Base-by-base conservation (phyloP, 148 eudicot species). In the Cornus suecica region DNA sequence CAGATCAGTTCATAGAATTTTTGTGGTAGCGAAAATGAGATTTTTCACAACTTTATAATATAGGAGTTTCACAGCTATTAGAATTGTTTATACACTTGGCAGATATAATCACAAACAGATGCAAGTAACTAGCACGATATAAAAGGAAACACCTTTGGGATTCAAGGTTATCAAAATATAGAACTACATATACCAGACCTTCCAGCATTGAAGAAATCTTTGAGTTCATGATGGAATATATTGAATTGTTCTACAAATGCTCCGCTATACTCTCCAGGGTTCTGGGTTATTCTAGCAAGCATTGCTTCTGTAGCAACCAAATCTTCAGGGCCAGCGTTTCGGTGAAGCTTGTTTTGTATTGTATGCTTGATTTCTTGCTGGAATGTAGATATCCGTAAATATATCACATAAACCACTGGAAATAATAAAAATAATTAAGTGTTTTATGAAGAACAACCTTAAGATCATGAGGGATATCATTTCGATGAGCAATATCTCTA, bases 341-440 rank as follows among this genome's bases (percentile, higher is more conserved):
- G 83, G 70, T 95, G 99, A 79, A 95, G 99, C 90, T 95, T 95
- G 90, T 95, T 95, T 80, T 95, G 99, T 87, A 95, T 95, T 18
- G 99, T 95, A 80, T 95, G 99, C 85, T 95, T 95, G 81, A 95
- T 95, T 88, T 92, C 97, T 95, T 92, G 99, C 99, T 95, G 93
- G 64, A 77, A 74, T 68, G 62, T 6, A 60, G 30, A 61, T 72
- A 5, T 2, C 20, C 16, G 42, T 74, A 52, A 64, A 23, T 74
- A 74, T 18, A 58, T 58, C 18, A 31, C 45, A 25, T 9, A 74
- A 65, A 25, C 68, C 28, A 29, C n/a, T 31, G 9, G 24, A 23
- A 74, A 37, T 25, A 65, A 65, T 65, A 32, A 70, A 16, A 68
- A 45, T 42, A 51, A 76, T n/a, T 24, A 58, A 10, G 3, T 29